Percentiles rank a stretch among this genome's conserved stretches.
Conservation (phyloP, 1,284 basidiomycete genomes). For the Cutaneotrichosporon cyanovorans region DNA sequence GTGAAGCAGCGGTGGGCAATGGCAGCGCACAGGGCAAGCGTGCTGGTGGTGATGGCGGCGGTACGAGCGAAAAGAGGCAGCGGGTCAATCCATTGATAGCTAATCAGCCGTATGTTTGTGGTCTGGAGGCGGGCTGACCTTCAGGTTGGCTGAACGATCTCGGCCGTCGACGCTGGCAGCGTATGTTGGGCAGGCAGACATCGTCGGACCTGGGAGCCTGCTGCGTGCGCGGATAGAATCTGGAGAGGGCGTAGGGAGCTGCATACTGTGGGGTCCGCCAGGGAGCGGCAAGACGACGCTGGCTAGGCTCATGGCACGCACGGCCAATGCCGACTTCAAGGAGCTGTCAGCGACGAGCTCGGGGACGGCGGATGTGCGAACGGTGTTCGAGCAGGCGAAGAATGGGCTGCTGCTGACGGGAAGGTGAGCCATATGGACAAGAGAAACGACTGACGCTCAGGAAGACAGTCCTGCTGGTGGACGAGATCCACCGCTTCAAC, state of each 20-base stretch:
- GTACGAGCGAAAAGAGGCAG: constrained; percentile 23
- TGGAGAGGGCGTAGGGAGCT: constrained; percentile 39
- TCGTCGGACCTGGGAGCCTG: constrained; percentile 40
- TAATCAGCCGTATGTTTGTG: constrained; percentile 37
- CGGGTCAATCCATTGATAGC: constrained; percentile 35
- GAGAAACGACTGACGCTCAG: constrained; percentile 12
- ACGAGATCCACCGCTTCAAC: constrained; percentile 69
- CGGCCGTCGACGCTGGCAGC: constrained; percentile 29
- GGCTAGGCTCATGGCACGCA: constrained; percentile 38
- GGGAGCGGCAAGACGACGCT: constrained; percentile 44
- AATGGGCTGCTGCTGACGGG: constrained; percentile 62
- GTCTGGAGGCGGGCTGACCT: not conserved
- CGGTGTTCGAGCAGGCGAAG: constrained; percentile 72
- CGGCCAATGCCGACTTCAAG: constrained; percentile 55
- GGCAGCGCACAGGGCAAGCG: no score
- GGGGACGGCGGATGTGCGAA: constrained; percentile 69
- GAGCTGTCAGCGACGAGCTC: constrained; percentile 68
- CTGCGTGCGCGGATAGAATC: constrained; percentile 38
- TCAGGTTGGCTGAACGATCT: constrained; percentile 41
- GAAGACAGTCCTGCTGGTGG: constrained; percentile 47
- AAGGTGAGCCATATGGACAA: constrained; percentile 48
- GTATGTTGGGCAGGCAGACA: constrained; percentile 39
- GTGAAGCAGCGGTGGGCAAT: no score
- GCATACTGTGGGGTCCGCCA: constrained; percentile 45
- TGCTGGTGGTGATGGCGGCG: no score